Percentiles rank a stretch among this genome's conserved stretches.
phyloP scores from a whole-genome alignment of 768 basidiomycete genomes.

The Leccinum imitatum region DNA sequence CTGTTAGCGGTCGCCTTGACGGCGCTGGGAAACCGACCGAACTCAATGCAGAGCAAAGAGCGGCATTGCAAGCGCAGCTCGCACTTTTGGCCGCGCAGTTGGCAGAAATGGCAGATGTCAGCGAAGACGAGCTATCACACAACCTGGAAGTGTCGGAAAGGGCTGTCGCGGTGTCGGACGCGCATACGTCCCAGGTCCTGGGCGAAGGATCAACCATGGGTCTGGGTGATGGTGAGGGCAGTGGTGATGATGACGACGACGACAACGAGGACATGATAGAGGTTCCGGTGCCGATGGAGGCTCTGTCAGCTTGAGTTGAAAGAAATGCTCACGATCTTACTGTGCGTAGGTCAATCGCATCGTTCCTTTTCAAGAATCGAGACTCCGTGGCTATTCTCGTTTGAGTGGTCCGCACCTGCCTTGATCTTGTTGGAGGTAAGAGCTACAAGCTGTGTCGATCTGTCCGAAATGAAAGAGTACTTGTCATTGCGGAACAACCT shows the following conservation, averaged over 20 bases:
- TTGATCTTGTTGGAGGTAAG: background rate
- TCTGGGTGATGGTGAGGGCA: conserved; percentile 15
- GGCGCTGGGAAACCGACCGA: conserved; percentile 18
- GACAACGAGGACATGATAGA: conserved; percentile 32
- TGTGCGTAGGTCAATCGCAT: background rate
- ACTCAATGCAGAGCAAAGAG: conserved; percentile 49
- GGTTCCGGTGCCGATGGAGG: conserved; percentile 22
- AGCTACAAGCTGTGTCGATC: background rate
- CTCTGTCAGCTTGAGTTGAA: conserved; percentile 14
- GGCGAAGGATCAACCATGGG: conserved; percentile 7
- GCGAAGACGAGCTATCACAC: conserved; percentile 31
- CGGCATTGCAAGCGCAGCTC: conserved; percentile 71
- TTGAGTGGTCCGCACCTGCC: background rate
- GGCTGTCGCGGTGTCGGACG: background rate
- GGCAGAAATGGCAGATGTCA: conserved; percentile 57
- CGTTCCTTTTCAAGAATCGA: background rate
- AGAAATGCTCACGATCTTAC: background rate
- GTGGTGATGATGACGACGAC: conserved; percentile 1
- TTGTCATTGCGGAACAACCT: background rate
- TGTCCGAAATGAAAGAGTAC: background rate
- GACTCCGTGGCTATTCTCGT: background rate
- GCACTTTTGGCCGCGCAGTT: conserved; percentile 72
- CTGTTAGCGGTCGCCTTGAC: conserved; percentile 6
- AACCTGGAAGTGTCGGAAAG: conserved; percentile 21
- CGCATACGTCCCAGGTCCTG: background rate